Evolutionary conservation across 2,329 filamentous ascomycete genomes (phyloP).

Genomic region (Paracoccidioides lutzii): DNA sequence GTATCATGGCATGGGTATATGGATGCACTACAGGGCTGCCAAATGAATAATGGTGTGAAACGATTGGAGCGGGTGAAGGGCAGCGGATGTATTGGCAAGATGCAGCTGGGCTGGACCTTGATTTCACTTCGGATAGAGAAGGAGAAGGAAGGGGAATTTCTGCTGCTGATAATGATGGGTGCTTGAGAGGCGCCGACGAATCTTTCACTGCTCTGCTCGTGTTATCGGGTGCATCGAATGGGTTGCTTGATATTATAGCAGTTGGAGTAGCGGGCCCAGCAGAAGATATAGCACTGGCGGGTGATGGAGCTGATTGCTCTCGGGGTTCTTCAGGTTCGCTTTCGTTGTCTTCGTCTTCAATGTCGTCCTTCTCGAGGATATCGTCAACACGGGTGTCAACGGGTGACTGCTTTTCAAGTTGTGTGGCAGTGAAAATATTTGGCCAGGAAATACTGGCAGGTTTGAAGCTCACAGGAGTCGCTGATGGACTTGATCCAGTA

Average conservation of each 20-base stretch:
- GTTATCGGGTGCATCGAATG: constrained; percentile 7
- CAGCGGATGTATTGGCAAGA: constrained; percentile 9
- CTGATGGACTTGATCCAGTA: constrained; percentile 6
- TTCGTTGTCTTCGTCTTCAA: constrained; percentile 1
- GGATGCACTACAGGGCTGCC: constrained; percentile 24
- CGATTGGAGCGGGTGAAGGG: constrained; percentile 13
- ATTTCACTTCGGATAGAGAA: constrained; percentile 7
- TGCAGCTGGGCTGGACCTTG: constrained; percentile 9
- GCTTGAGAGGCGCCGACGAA: constrained; percentile 5
- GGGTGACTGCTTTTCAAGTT: not conserved
- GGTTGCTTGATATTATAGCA: not conserved
- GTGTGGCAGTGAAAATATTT: not conserved
- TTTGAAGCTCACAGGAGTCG: constrained; percentile 6
- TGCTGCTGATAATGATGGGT: constrained; percentile 4
- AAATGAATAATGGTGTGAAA: constrained; percentile 13
- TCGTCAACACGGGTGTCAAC: not conserved
- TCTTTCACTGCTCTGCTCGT: constrained; percentile 5
- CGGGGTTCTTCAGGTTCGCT: constrained; percentile 2
- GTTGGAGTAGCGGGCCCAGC: constrained; percentile 1
- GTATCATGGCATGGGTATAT: constrained; percentile 27
- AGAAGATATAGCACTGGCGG: constrained; percentile 1
- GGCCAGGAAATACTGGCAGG: constrained; percentile 3
- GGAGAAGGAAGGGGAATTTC: constrained; percentile 6
- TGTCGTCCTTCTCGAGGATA: not conserved
- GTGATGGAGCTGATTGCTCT: not conserved